A percentile compares a stretch with the other conserved stretches of the same genome.
Evolutionary conservation across 768 basidiomycete genomes (phyloP).

Genomic region (Russula sp.): DNA sequence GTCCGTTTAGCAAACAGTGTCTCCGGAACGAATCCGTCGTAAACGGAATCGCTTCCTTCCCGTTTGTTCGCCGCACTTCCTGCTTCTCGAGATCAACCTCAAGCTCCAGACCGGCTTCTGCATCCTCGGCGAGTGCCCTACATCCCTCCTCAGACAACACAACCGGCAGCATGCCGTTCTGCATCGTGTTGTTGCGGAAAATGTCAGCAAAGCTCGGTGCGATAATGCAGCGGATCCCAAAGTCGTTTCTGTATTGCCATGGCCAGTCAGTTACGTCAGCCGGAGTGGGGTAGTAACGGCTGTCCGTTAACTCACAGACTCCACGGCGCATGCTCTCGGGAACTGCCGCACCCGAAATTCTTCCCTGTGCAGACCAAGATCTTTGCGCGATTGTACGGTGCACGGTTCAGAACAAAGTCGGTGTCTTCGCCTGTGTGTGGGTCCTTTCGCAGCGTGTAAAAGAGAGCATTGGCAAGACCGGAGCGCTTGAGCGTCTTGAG

Average conservation of each 20-base stretch:
- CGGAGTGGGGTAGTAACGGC: too few species aligned
- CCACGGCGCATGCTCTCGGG: constrained; percentile 60
- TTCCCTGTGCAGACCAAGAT: constrained; percentile 53
- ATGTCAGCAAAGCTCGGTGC: constrained; percentile 60
- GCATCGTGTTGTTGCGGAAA: constrained; percentile 56
- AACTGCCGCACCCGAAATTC: constrained; percentile 61
- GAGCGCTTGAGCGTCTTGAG: constrained; percentile 61
- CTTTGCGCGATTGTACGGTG: constrained; percentile 46
- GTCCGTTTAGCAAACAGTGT: constrained; percentile 89
- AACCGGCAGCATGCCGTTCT: constrained; percentile 60
- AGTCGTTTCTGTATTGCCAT: constrained; percentile 41
- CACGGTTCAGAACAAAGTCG: constrained; percentile 57
- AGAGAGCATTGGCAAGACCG: constrained; percentile 53
- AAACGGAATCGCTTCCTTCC: constrained; percentile 69
- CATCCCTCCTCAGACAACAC: constrained; percentile 45
- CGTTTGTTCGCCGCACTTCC: constrained; percentile 55
- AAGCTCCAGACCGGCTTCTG: constrained; percentile 44
- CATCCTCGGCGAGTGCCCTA: constrained; percentile 46
- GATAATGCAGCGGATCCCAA: constrained; percentile 58
- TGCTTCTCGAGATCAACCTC: constrained; percentile 57
- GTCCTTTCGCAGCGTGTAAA: constrained; percentile 48
- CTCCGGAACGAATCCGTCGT: constrained; percentile 84
- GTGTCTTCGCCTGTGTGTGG: constrained; percentile 45
- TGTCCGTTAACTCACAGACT: constrained; percentile 35
- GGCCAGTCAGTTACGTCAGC: not conserved